phyloP scores from a whole-genome alignment of 768 basidiomycete genomes.

The Pisolithus orientalis region DNA sequence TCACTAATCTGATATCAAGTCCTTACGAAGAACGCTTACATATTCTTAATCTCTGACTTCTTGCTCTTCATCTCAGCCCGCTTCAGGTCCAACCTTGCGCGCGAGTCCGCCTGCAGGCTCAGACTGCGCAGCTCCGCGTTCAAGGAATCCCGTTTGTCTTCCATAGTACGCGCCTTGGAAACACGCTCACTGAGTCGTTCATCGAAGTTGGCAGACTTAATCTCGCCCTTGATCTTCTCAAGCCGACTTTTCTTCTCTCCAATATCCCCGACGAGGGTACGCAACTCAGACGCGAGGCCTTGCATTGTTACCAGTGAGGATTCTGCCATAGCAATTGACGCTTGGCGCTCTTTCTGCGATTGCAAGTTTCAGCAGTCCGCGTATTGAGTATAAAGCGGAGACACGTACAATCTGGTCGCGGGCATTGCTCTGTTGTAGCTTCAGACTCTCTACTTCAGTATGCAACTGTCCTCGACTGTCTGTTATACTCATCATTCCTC shows the following conservation, averaged over 20 bases:
- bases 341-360: slow-evolving; percentile 44
- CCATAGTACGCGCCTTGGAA: slow-evolving; percentile 49
- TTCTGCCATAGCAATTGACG: slow-evolving; percentile 47
- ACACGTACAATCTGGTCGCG: slow-evolving; percentile 53
- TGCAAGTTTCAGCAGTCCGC: not conserved
- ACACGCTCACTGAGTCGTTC: slow-evolving; percentile 51
- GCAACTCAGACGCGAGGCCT: slow-evolving; percentile 46
- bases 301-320: slow-evolving; percentile 50
- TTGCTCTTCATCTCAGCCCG: slow-evolving; percentile 61
- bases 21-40: slow-evolving; percentile 38
- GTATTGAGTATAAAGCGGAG: not conserved
- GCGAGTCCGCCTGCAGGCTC: slow-evolving; percentile 71
- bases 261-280: slow-evolving; percentile 52
- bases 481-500: slow-evolving; percentile 62
- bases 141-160: slow-evolving; percentile 63
- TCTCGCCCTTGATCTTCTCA: slow-evolving; percentile 51
- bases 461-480: slow-evolving; percentile 52
- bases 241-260: slow-evolving; percentile 61
- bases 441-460: slow-evolving; percentile 47
- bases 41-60: slow-evolving; percentile 57
- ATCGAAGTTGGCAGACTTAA: slow-evolving; percentile 60
- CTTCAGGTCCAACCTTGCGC: slow-evolving; percentile 76
- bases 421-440: slow-evolving; percentile 44
- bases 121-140: slow-evolving; percentile 65
- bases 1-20: slow-evolving; percentile 1